Percentiles rank a stretch among this genome's conserved stretches.
Conservation (phyloP, 2,329 filamentous ascomycete species). For the Lecanosticta acicola region DNA sequence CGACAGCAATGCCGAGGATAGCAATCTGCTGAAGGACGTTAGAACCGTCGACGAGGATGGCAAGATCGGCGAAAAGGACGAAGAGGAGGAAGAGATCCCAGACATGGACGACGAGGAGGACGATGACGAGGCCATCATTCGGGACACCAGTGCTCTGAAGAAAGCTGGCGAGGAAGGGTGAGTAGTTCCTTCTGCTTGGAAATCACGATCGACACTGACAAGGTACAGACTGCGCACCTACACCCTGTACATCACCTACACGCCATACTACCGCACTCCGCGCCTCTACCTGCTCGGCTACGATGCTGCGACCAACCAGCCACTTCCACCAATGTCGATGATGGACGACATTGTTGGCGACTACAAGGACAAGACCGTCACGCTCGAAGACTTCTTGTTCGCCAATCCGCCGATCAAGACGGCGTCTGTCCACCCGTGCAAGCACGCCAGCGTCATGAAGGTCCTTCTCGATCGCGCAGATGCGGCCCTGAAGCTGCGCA, state of each 20-base stretch:
- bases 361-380: conserved; percentile 98
- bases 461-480: conserved; percentile 91
- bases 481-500: conserved; percentile 79
- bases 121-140: conserved; percentile 89
- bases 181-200: conserved; percentile 27
- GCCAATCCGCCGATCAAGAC: conserved; percentile 90
- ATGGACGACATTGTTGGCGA: conserved; percentile 96
- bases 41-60: conserved; percentile 84
- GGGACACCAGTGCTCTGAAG: conserved; percentile 54
- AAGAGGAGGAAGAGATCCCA: conserved; percentile 78
- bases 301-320: conserved; percentile 55
- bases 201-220: conserved; percentile 23
- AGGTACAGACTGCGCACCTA: conserved; percentile 67
- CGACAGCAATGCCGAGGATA: conserved; percentile 53
- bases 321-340: conserved; percentile 77
- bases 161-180: conserved; percentile 50
- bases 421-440: conserved; percentile 94
- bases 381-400: conserved; percentile 94
- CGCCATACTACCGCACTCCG: conserved; percentile 91
- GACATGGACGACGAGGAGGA: conserved; percentile 98
- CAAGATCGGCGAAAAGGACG: conserved; percentile 69
- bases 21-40: conserved; percentile 66
- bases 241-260: conserved; percentile 96
- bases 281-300: conserved; percentile 94
- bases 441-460: conserved; percentile 97